Conservation (phyloP, 352 stramenopile species). For the Pythium grandisporangium region DNA sequence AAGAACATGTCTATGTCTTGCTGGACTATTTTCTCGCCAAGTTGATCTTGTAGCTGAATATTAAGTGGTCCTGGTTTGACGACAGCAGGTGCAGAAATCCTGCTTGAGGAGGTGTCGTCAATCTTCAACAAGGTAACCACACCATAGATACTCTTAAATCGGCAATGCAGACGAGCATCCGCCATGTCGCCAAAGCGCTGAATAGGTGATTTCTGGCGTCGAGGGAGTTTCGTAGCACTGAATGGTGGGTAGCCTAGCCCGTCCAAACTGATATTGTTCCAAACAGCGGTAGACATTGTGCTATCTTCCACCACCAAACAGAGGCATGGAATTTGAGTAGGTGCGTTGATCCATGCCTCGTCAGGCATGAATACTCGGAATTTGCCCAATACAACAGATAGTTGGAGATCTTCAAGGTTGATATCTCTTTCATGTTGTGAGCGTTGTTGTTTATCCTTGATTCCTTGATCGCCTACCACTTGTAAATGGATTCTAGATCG, state of each 20-base stretch:
- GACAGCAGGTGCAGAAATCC: background rate
- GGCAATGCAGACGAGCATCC: constrained; percentile 27
- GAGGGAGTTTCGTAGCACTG: constrained; percentile 54
- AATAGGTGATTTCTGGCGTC: constrained; percentile 27
- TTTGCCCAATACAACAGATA: constrained; percentile 26
- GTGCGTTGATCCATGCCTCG: constrained; percentile 24
- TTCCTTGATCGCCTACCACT: too few relatives aligned
- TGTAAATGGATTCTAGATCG: too few relatives aligned
- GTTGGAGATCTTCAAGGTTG: background rate
- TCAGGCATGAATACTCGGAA: constrained; percentile 42
- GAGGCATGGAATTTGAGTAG: constrained; percentile 18
- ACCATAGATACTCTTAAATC: constrained; percentile 39
- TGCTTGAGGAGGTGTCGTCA: too few relatives aligned
- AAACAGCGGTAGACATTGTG: constrained; percentile 25
- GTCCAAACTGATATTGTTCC: constrained; percentile 52
- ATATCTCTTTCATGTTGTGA: too few relatives aligned
- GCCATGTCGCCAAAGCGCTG: constrained; percentile 26
- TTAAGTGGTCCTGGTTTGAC: background rate
- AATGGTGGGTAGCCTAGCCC: constrained; percentile 71
- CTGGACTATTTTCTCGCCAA: background rate
- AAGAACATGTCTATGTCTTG: constrained; percentile 24
- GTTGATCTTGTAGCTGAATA: background rate
- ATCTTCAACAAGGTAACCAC: constrained; percentile 4
- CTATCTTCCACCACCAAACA: constrained; percentile 43
- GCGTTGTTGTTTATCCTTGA: too few relatives aligned